Percentiles rank a stretch among this genome's conserved stretches.
phyloP scores from a whole-genome alignment of 768 basidiomycete genomes.

The Butyriboletus loyo region DNA sequence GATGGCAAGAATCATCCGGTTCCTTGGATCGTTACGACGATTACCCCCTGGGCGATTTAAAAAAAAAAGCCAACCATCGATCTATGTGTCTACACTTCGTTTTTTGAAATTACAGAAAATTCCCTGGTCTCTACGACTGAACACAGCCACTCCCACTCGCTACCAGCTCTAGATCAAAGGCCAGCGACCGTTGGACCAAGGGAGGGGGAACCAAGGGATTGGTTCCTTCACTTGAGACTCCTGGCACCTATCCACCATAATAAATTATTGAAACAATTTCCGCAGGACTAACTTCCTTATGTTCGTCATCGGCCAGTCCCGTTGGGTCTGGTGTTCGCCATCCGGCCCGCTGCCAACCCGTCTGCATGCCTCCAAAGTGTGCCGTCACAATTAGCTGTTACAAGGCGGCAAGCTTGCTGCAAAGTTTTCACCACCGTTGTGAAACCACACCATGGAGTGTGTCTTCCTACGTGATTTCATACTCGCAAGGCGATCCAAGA shows the following conservation, averaged over 20 bases:
- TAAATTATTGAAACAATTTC: conserved; percentile 9
- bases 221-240: neutral
- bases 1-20: too few species aligned
- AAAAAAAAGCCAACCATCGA: too few species aligned
- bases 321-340: neutral
- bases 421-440: neutral
- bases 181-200: neutral
- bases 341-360: neutral
- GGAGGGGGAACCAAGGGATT: neutral
- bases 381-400: conserved; percentile 1
- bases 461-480: conserved; percentile 15
- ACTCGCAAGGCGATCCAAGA: neutral
- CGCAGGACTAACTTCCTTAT: neutral
- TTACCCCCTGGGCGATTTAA: too few species aligned
- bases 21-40: too few species aligned
- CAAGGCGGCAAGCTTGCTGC: neutral
- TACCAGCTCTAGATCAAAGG: neutral
- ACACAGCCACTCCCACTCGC: conserved; percentile 2
- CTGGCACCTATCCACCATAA: conserved; percentile 7
- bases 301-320: neutral
- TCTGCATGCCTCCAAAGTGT: neutral
- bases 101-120: too few species aligned
- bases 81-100: too few species aligned
- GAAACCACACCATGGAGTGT: neutral
- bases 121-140: neutral